These are phyloP conservation scores for Botryotinia globosa DNA, from an alignment of 2,329 filamentous ascomycete species.

Conservation along the genomic window DNA sequence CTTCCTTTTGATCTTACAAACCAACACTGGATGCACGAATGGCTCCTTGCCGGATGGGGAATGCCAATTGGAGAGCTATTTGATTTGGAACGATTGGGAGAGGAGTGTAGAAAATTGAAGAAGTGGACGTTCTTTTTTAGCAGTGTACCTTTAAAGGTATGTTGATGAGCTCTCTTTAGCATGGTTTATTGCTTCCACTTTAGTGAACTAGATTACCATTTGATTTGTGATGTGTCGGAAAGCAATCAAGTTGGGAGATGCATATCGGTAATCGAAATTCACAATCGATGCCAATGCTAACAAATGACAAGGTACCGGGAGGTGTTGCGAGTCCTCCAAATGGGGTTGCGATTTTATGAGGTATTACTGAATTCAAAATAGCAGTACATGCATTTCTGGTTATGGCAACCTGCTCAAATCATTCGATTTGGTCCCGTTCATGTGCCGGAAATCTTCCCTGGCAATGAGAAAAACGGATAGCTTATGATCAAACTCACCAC, in stretches of 20 bases:
- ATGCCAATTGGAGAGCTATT: constrained; percentile 51
- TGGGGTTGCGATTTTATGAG: constrained; percentile 35
- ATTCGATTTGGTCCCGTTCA: background rate
- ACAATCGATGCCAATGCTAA: background rate
- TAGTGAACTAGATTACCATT: background rate
- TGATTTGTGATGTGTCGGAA: background rate
- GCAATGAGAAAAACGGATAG: background rate
- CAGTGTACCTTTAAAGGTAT: constrained; percentile 56
- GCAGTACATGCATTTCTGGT: background rate
- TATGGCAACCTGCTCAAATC: too few relatives aligned
- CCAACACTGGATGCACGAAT: constrained; percentile 39
- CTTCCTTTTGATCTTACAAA: constrained; percentile 36
- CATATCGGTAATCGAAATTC: background rate
- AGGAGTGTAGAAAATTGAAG: constrained; percentile 50
- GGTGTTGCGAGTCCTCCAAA: constrained; percentile 36
- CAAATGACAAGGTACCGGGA: constrained; percentile 28
- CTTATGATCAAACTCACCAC: background rate
- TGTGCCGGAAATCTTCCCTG: too few relatives aligned
- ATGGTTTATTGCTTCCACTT: background rate
- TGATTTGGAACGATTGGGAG: constrained; percentile 45
- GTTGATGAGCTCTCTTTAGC: background rate
- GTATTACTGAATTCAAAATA: too few relatives aligned
- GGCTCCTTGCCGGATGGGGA: constrained; percentile 50
- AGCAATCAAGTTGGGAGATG: background rate
- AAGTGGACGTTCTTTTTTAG: constrained; percentile 62